Conservation (phyloP, 148 eudicot genomes). For the Cornus florida region DNA sequence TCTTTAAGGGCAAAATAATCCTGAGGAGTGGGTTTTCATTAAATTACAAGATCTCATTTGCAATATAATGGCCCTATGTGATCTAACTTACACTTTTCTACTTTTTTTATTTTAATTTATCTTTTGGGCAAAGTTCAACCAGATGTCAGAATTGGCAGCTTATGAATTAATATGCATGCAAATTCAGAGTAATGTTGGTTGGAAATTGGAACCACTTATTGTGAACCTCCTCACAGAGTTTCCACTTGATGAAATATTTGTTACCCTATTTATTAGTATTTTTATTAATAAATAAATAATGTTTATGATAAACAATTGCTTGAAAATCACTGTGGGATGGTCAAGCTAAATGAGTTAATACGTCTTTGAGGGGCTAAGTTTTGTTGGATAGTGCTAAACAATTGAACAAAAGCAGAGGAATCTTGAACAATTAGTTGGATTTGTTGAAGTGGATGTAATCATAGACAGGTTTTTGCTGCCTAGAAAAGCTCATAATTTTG, state of each 20-base stretch:
- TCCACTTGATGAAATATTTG: conserved; percentile 11
- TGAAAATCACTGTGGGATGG: conserved; percentile 5
- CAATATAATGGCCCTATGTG: too few species aligned
- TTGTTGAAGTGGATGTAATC: conserved; percentile 1
- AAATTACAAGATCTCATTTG: background rate
- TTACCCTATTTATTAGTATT: background rate
- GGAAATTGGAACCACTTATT: too few species aligned
- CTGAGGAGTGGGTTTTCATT: background rate
- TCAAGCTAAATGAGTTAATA: background rate
- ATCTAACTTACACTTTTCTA: too few species aligned
- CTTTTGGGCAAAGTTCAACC: background rate
- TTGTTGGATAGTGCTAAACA: background rate
- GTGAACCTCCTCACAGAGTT: conserved; percentile 2
- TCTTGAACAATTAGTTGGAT: conserved; percentile 9
- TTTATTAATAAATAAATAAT: background rate
- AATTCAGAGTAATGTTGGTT: background rate
- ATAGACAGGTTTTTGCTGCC: conserved; percentile 4
- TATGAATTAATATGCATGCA: background rate
- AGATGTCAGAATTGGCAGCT: background rate
- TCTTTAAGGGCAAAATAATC: too few species aligned
- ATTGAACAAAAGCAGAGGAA: background rate
- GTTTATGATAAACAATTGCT: background rate
- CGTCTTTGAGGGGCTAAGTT: conserved; percentile 9
- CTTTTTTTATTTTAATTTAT: too few species aligned
- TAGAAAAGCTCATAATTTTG: background rate